Base-by-base conservation (phyloP, 202 grass and related monocot species). In the Musa balbisiana region DNA sequence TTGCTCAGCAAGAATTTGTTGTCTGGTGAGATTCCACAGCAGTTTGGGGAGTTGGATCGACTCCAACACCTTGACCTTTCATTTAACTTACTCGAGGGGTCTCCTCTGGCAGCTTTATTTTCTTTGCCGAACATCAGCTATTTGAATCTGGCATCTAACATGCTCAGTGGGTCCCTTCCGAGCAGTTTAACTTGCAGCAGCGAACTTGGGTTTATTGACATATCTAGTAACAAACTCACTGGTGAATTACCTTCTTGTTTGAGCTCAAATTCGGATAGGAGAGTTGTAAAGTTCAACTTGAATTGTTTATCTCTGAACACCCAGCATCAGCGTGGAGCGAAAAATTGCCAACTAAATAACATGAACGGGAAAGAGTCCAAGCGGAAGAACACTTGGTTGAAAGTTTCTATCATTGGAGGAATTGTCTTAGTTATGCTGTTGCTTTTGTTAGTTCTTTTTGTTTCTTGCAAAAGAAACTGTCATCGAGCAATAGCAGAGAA, bases 11-110 rank as follows among this genome's bases (percentile, higher is more conserved):
- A 93, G 11, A 97, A 93, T 78, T 97, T 84, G 56, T 84, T 97
- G 25, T 84, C 84, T 12, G 86, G 94, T 77, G 84, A 87, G 79
- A 93, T 93, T 73, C 94, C 86, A 26, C 72, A 82, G 50, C 85
- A 87, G 22, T 84, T 93, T 78, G 79, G 80, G 80, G 80, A 85
- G 64, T 79, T 97, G 76, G 85, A 74, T 66, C 80, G 63, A 58
- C 88, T 97, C 50, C 94, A 93, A 49, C 94, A 97, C 74, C 84
- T 97, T 21, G 94, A 97, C 78, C 78, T 97, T 19, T 97, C 94
- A 1, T 97, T 83, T 80, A 97, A 97, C 84, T 90, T 93, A 77
- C 86, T 97, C 2, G 73, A 71, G 72, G 94, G 93, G 17, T 78
- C 1, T 23, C 90, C 84, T 50, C 86, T 86, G 67, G 86, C 82